phyloP scores from a whole-genome alignment of 805 yeast species.

The Barnettozyma populi region DNA sequence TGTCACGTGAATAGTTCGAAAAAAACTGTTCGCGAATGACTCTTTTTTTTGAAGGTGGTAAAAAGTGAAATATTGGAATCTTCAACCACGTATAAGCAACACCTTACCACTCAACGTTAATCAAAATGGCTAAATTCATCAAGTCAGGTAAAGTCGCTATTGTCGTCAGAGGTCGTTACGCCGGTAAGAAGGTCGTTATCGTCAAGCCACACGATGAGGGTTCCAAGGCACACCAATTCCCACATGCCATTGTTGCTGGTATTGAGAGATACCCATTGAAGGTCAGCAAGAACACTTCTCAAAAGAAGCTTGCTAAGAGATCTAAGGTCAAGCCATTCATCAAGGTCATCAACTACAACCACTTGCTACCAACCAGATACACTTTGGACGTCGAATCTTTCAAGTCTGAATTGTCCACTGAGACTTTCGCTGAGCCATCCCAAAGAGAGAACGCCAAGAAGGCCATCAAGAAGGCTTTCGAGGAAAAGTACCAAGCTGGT shows the following conservation, averaged over 20 bases:
- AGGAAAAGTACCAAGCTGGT: slow-evolving; percentile 99
- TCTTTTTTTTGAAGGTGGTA: slow-evolving; percentile 12
- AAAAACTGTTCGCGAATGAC: slow-evolving; percentile 10
- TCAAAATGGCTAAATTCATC: slow-evolving; percentile 93
- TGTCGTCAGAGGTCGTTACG: slow-evolving; percentile 78
- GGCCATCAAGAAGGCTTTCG: slow-evolving; percentile 97
- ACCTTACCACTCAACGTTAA: slow-evolving; percentile 11
- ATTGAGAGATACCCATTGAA: slow-evolving; percentile 97
- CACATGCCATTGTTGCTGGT: slow-evolving; percentile 99
- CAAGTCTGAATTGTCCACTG: slow-evolving; percentile 87
- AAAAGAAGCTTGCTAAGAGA: slow-evolving; percentile 95
- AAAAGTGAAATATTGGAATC: slow-evolving; percentile 24
- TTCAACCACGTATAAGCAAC: not conserved
- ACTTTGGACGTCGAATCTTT: slow-evolving; percentile 93
- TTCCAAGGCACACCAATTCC: slow-evolving; percentile 97
- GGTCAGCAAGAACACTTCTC: slow-evolving; percentile 92
- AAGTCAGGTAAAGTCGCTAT: slow-evolving; percentile 96
- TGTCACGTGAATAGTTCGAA: slow-evolving; percentile 4
- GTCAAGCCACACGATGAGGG: slow-evolving; percentile 98
- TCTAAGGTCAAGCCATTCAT: slow-evolving; percentile 98
- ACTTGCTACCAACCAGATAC: slow-evolving; percentile 99
- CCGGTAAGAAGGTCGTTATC: slow-evolving; percentile 99
- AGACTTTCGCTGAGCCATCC: slow-evolving; percentile 94
- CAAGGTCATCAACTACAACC: slow-evolving; percentile 99
- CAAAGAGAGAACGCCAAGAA: slow-evolving; percentile 99